A percentile compares a stretch with the other conserved stretches of the same genome.
Conservation (phyloP, 805 yeast species). For the Metschnikowia bowlesiae region DNA sequence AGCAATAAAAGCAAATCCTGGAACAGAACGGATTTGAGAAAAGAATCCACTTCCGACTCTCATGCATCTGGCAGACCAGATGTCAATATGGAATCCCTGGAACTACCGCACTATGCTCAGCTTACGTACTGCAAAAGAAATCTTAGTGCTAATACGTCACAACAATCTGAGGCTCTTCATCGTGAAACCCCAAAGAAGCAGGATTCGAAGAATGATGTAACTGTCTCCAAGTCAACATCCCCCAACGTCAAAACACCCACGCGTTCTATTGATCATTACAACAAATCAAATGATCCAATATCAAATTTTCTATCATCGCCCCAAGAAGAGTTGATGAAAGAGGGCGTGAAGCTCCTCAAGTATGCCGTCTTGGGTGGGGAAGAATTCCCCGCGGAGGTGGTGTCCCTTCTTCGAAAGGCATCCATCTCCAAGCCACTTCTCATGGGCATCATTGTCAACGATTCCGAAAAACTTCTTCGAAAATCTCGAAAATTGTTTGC, state of each 20-base stretch:
- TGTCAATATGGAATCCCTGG: background rate
- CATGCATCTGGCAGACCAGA: background rate
- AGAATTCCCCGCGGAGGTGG: constrained; percentile 24
- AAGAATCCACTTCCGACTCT: background rate
- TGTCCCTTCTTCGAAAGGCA: constrained; percentile 20
- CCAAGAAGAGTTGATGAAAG: constrained; percentile 24
- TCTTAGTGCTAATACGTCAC: background rate
- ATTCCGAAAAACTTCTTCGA: constrained; percentile 23
- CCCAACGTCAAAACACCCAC: background rate
- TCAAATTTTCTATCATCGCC: constrained; percentile 32
- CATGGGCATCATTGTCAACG: constrained; percentile 29
- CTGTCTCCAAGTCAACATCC: background rate
- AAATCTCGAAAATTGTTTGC: constrained; percentile 23
- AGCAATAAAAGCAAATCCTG: background rate
- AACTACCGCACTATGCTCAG: constrained; percentile 13
- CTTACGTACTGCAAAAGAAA: constrained; percentile 11
- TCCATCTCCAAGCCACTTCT: constrained; percentile 28
- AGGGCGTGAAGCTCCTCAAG: constrained; percentile 35
- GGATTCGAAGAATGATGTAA: background rate
- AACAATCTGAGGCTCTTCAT: background rate
- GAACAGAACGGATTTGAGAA: background rate
- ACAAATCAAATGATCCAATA: constrained; percentile 30
- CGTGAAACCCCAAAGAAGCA: background rate
- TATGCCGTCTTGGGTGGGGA: constrained; percentile 37
- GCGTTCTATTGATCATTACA: background rate